Evolutionary conservation across 306 rosid species (phyloP).

Genomic region (Citrullus colocynthis): DNA sequence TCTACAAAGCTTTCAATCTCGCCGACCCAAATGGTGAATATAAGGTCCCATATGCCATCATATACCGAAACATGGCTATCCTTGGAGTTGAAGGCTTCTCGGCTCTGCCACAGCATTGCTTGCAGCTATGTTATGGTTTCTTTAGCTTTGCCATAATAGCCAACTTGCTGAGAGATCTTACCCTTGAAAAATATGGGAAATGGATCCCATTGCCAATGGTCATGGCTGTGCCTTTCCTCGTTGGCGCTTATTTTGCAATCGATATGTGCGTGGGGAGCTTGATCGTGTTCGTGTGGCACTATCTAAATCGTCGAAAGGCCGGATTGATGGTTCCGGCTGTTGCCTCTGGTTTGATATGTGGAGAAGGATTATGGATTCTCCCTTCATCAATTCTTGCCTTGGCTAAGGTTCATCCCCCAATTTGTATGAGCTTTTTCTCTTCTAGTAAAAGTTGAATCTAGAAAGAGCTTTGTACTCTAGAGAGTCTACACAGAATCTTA

Average conservation of each 20-base stretch:
- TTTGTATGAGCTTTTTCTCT: conserved; percentile 76
- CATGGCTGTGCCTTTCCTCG: conserved; percentile 95
- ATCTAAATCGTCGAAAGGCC: conserved; percentile 33
- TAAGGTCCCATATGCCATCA: conserved; percentile 89
- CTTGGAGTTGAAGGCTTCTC: conserved; percentile 85
- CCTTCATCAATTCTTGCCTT: conserved; percentile 85
- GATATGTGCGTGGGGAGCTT: conserved; percentile 92
- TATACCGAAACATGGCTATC: conserved; percentile 96
- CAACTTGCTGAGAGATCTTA: conserved; percentile 61
- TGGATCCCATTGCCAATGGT: conserved; percentile 96
- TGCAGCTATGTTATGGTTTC: conserved; percentile 74
- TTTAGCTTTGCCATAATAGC: conserved; percentile 62
- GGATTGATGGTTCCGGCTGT: conserved; percentile 77
- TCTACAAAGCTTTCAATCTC: conserved; percentile 84
- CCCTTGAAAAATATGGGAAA: conserved; percentile 35
- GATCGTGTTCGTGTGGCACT: conserved; percentile 74
- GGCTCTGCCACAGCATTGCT: conserved; percentile 78
- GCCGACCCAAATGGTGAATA: conserved; percentile 77
- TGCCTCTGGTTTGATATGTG: conserved; percentile 97
- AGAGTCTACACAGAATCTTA: neutral
- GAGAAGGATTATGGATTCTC: conserved; percentile 95
- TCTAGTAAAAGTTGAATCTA: conserved; percentile 17
- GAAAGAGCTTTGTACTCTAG: neutral
- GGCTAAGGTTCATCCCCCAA: conserved; percentile 67
- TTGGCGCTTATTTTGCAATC: conserved; percentile 87